Conservation (phyloP, 2,329 filamentous ascomycete species). For the Camptophora hylomeconis region DNA sequence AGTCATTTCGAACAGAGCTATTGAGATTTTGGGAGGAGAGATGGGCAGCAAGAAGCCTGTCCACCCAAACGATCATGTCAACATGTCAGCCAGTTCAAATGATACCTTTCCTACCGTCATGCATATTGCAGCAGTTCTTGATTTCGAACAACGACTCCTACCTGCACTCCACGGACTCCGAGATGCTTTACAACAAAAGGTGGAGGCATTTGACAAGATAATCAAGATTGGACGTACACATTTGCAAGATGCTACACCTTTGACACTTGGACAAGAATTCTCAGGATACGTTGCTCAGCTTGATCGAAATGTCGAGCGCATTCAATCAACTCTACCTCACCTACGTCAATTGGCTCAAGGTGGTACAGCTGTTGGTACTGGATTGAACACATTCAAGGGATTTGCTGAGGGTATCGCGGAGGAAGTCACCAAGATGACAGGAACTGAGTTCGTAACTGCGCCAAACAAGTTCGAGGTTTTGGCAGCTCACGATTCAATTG, state of each 20-base stretch:
- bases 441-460: constrained; percentile 84
- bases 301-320: constrained; percentile 75
- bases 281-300: constrained; percentile 94
- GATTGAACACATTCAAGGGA: constrained; percentile 92
- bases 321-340: constrained; percentile 70
- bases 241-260: constrained; percentile 88
- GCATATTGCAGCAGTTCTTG: constrained; percentile 95
- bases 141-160: constrained; percentile 74
- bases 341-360: constrained; percentile 83
- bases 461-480: constrained; percentile 99
- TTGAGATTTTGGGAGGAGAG: constrained; percentile 80
- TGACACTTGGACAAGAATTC: constrained; percentile 95
- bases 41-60: constrained; percentile 98
- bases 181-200: constrained; percentile 74
- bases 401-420: constrained; percentile 88
- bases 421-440: constrained; percentile 85
- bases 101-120: constrained; percentile 99
- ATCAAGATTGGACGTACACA: constrained; percentile 99
- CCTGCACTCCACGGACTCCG: constrained; percentile 73
- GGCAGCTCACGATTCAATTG: constrained; percentile 87
- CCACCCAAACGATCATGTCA: constrained; percentile 98
- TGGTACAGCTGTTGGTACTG: constrained; percentile 91
- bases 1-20: constrained; percentile 85
- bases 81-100: constrained; percentile 97
- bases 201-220: constrained; percentile 78